Evolutionary conservation across 352 stramenopile genomes (phyloP), one percentile per base, ranked within the genome.

Genomic region (Elongisporangium prolatum): DNA sequence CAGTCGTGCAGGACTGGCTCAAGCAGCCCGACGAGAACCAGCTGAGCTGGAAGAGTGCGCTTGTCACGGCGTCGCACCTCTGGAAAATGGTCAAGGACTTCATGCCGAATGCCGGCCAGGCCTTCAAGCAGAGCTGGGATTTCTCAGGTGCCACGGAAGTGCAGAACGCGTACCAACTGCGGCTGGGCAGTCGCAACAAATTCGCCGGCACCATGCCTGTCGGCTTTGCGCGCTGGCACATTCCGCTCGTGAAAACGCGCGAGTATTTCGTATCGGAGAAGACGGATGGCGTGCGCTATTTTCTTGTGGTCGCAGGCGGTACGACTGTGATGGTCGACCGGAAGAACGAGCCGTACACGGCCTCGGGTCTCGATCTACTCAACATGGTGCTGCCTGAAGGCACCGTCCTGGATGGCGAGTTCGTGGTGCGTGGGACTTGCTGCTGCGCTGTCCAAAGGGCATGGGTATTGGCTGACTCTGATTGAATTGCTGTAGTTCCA

Each of bases 231-330:
- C 82, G 87, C 37, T 90, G 79, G 71, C 83, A 96, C 63, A 93
- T 97, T 52, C 82, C 86, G 37, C 60, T 89, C n/a, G 83, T 95
- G 47, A 83, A 89, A 63, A 76, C 80, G 44, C 71, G 77, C 47
- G 86, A 93, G 59, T 97, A 97, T 62, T 95, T 83, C 61, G 79
- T 95, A 10, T 93, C 87, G 10, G 89, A 97, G 67, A 97, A 97
- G 73, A 97, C 89, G 6, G 89, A 97, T 60, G 89, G 88, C 21
- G 87, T 97, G 57, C 84, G 89, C 25, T 97, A 96, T 52, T 95
- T 97, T 51, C 74, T 97, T 14, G 84, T 97, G 50, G 81, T 93
- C 48, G 79, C 87, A 0, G 80, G 72, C 44, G 80, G 74, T 40
- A 84, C 68, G 1, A 75, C 82, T 0, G 82, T 88, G 50, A 63